Conservation (phyloP, 1,284 basidiomycete genomes). For the Cryptococcus amylolentus region DNA sequence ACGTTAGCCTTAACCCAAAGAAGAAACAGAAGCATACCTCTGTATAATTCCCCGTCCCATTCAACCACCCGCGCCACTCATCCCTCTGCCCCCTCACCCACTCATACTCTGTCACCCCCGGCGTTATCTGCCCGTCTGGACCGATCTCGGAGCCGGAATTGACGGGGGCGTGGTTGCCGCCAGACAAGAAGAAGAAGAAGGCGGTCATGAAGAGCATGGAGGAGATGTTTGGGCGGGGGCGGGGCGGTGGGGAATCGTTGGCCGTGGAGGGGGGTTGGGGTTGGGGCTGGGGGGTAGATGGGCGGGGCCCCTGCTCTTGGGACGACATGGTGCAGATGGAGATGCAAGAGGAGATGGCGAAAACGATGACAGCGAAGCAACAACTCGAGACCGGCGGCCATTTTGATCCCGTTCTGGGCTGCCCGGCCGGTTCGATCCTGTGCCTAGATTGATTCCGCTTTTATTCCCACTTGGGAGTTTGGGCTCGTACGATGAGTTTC, state of each 20-base stretch:
- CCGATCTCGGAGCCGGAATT: slow-evolving; percentile 24
- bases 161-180: slow-evolving; percentile 27
- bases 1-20: background rate
- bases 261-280: background rate
- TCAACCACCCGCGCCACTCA: slow-evolving; percentile 35
- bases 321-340: background rate
- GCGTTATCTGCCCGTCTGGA: slow-evolving; percentile 35
- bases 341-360: too few species aligned
- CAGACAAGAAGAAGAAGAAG: slow-evolving; percentile 49
- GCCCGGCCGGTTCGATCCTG: too few species aligned
- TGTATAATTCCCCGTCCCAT: slow-evolving; percentile 39
- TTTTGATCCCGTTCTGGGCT: too few species aligned
- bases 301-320: background rate
- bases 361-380: too few species aligned
- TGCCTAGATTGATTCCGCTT: too few species aligned
- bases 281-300: background rate
- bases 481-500: too few species aligned
- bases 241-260: background rate
- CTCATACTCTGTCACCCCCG: slow-evolving; percentile 34
- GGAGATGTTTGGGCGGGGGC: slow-evolving; percentile 32
- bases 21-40: slow-evolving; percentile 25
- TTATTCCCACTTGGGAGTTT: too few species aligned
- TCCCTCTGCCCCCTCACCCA: slow-evolving; percentile 21
- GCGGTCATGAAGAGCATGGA: slow-evolving; percentile 45
- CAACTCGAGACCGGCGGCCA: too few species aligned